Evolutionary conservation across 495 filamentous ascomycete species (phyloP).

Genomic region (Penicillium pancosmium): DNA sequence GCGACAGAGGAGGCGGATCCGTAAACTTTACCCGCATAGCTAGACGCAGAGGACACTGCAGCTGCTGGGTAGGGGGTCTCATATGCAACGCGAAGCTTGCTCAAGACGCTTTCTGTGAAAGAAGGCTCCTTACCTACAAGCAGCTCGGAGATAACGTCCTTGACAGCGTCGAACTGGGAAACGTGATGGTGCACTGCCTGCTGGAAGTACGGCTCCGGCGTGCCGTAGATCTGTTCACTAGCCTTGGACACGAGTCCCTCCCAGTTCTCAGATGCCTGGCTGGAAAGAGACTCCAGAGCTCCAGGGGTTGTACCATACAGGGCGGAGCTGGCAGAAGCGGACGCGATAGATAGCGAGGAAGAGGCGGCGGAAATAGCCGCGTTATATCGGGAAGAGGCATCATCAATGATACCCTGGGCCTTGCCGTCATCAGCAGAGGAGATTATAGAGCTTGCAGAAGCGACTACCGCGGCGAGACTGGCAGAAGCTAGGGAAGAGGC

Average conservation of each 20-base stretch:
- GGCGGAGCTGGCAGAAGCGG: constrained; percentile 54
- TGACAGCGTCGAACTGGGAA: constrained; percentile 68
- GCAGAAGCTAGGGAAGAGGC: constrained; percentile 51
- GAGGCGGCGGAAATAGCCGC: constrained; percentile 54
- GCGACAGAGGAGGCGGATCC: constrained; percentile 57
- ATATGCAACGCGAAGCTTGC: constrained; percentile 66
- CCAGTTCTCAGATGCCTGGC: constrained; percentile 63
- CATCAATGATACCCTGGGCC: constrained; percentile 44
- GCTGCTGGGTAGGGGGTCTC: constrained; percentile 55
- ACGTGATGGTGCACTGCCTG: constrained; percentile 54
- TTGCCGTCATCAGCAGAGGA: constrained; percentile 45
- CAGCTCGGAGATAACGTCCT: constrained; percentile 74
- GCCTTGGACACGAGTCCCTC: constrained; percentile 66
- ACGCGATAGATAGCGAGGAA: constrained; percentile 48
- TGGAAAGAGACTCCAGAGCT: constrained; percentile 48
- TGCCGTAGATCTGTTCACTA: constrained; percentile 73
- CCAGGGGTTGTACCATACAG: constrained; percentile 50
- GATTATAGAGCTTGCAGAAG: constrained; percentile 47
- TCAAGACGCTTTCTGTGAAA: constrained; percentile 81
- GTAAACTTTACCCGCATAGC: constrained; percentile 59
- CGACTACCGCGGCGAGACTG: constrained; percentile 49
- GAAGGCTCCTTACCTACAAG: constrained; percentile 76
- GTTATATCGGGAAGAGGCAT: constrained; percentile 51
- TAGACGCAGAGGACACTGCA: constrained; percentile 54
- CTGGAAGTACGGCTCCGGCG: constrained; percentile 64